Conservation (phyloP, 345 rosid species). For the Aethionema arabicum region DNA sequence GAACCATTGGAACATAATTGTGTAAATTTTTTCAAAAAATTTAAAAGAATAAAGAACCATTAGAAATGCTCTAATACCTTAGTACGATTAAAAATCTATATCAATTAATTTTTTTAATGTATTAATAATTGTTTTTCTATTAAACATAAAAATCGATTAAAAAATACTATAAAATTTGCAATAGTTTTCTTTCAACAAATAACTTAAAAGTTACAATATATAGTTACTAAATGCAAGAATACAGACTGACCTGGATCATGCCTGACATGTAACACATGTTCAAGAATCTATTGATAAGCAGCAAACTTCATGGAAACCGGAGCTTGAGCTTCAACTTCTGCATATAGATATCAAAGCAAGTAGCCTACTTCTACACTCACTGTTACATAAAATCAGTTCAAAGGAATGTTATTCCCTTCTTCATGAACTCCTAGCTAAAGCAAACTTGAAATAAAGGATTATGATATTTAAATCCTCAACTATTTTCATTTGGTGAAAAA, state of each 20-base stretch:
- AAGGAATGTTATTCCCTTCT: conserved; percentile 22
- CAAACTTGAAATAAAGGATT: conserved; percentile 17
- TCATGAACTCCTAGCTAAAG: neutral
- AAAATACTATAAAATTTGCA: too few species aligned
- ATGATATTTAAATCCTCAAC: too few species aligned
- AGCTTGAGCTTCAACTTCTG: conserved; percentile 10
- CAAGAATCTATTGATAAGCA: conserved; percentile 10
- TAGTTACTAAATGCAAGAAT: conserved; percentile 5
- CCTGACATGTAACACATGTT: conserved; percentile 13
- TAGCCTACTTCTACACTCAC: conserved; percentile 30
- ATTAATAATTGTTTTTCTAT: too few species aligned
- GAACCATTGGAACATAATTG: too few species aligned
- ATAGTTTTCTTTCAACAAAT: conserved; percentile 1
- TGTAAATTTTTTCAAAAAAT: too few species aligned
- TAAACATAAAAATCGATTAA: too few species aligned
- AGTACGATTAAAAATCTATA: too few species aligned
- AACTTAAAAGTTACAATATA: conserved; percentile 1
- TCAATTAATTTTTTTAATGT: too few species aligned
- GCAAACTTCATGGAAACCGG: conserved; percentile 26
- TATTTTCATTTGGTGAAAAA: too few species aligned
- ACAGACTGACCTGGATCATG: conserved; percentile 28
- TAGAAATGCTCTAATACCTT: too few species aligned
- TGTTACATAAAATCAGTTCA: conserved; percentile 21
- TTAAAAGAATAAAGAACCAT: too few species aligned
- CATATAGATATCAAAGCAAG: conserved; percentile 16